Evolutionary conservation across 495 filamentous ascomycete genomes (phyloP), one percentile per base, ranked within the genome.

Genomic region (Talaromyces adpressus): DNA sequence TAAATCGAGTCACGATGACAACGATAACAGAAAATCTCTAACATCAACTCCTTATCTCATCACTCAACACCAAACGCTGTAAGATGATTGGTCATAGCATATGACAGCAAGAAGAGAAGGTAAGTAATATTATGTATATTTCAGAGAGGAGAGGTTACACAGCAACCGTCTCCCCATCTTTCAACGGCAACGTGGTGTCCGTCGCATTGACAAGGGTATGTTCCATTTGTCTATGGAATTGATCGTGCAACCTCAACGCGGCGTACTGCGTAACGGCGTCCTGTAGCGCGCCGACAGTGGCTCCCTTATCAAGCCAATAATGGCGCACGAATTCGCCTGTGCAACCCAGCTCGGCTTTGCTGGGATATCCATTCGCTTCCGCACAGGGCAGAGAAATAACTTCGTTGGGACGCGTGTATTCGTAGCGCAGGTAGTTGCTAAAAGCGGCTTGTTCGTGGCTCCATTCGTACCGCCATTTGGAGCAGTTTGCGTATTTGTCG

Each of bases 361-460:
- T 59, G 6, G 69, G 69, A 41, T 57, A 69, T 34, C 69, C 67
- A 61, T 69, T 79, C n/a, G 75, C 75, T 52, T 77, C 75, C 3
- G 67, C 67, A 57, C 75, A 79, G 22, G 72, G 62, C 4, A 79
- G 65, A 14, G 71, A 68, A 59, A 70, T 70, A 30, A 78, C 71
- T 64, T 78, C 75, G 4, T 75, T 65, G 27, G 68, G 59, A 9
- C 56, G 36, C 23, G 68, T 54, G 34, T 67, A 73, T 20, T 75
- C 71, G 64, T 78, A 78, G 32, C 77, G 73, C 20, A 76, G 36
- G 54, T 71, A 73, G 51, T 73, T 71, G 14, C 71, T 70, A 64
- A 77, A 77, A 1, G 74, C 77, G 18, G 67, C 71, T 59, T 79
- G 77, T 62, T 78, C 77, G 57, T 79, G 73, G 45, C 72, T 64